Evolutionary conservation across 495 filamentous ascomycete species (phyloP).

Genomic region (Tuber umbilicatum): DNA sequence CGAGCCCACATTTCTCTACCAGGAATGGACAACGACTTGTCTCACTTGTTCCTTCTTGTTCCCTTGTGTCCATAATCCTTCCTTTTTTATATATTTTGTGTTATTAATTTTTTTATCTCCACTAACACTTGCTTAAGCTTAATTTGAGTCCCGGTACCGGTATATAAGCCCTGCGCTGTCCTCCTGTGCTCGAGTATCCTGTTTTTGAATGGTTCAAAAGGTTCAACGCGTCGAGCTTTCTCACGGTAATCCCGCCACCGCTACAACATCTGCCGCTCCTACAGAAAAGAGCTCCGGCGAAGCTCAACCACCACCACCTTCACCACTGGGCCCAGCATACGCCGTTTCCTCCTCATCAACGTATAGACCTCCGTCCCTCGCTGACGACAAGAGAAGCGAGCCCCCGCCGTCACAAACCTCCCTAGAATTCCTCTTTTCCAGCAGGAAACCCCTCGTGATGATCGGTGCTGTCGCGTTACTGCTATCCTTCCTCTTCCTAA

Average conservation of each 20-base stretch:
- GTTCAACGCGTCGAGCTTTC: conserved; percentile 25
- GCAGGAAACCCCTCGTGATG: conserved; percentile 12
- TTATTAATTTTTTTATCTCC: conserved; percentile 1
- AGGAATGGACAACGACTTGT: not conserved
- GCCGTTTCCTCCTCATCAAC: conserved; percentile 32
- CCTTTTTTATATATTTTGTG: conserved; percentile 5
- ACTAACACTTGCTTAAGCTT: conserved; percentile 20
- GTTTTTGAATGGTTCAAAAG: conserved; percentile 9
- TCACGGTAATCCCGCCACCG: conserved; percentile 4
- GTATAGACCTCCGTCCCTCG: conserved; percentile 20
- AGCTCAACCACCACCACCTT: conserved; percentile 12
- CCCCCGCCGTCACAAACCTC: not conserved
- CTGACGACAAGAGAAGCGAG: conserved; percentile 29
- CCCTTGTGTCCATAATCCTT: conserved; percentile 11
- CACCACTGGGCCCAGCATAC: conserved; percentile 18
- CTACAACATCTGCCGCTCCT: not conserved
- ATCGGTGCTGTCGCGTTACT: not conserved
- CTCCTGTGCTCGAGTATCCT: not conserved
- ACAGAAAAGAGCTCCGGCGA: conserved; percentile 11
- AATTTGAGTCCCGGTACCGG: conserved; percentile 8
- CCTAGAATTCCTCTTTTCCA: not conserved
- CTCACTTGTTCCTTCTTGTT: not conserved
- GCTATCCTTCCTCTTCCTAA: not conserved
- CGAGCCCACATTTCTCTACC: conserved; percentile 3
- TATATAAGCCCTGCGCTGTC: conserved; percentile 14